Evolutionary conservation across 371 early-diverging fungal genomes (phyloP), one percentile per base, ranked within the genome.

Genomic region (Parasitella parasitica): DNA sequence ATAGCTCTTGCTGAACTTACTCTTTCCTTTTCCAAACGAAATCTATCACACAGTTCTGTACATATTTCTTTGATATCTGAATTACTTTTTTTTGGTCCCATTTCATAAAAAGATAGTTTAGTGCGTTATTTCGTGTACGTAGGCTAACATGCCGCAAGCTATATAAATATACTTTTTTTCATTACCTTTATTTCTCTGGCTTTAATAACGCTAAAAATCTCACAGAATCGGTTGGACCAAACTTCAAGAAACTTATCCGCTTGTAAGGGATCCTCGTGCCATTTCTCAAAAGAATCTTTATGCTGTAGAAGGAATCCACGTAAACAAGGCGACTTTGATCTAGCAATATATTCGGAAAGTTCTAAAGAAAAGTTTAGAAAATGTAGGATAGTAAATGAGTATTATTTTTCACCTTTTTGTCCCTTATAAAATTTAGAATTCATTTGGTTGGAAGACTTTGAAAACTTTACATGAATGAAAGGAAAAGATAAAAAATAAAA

Each of bases 351-450:
- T 16, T 52, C 53, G 35, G 53, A 52, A 52, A 52, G 53, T n/a
- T 16, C 53, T 52, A 35, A 11, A 52, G 53, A 52, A 52, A 11
- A 52, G 16, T 11, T 52, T 35, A 52, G 12, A 52, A 35, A 52
- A 52, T 36, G 18, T 20, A 53, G 54, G 9, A 53, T 22, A 36
- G 1, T 36, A 22, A 53, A 53, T 20, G 12, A 53, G 37, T 53
- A 53, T 53, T 53, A 53, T 34, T 53, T 22, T 20, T 51, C 54
- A 53, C 56, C 56, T 55, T 55, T 28, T 55, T 55, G 56, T 41
- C 56, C 56, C 56, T 55, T 55, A 54, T 37, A 55, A 55, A 55
- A 55, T 41, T 27, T 15, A 41, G 56, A 41, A 55, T 41, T 55
- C 39, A 55, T 55, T 55, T 39, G 4, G 41, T 20, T 37, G 12